phyloP scores from a whole-genome alignment of 768 basidiomycete species.

The Suillus spraguei region DNA sequence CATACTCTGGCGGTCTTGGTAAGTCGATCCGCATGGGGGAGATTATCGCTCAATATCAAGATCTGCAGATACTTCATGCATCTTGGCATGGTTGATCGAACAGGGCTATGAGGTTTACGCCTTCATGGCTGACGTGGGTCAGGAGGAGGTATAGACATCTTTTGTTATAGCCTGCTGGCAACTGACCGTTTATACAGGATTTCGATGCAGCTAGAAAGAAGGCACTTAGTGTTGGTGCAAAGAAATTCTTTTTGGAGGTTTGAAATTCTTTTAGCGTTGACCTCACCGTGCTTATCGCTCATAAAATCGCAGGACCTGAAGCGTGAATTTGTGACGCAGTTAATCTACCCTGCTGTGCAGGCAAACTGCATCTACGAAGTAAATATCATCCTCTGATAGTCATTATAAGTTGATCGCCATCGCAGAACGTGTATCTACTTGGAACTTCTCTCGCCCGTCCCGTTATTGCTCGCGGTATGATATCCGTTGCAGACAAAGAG shows the following conservation, averaged over 20 bases:
- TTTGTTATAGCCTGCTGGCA: neutral
- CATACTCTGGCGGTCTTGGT: slow-evolving; percentile 99
- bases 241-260: slow-evolving; percentile 92
- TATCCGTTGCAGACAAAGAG: slow-evolving; percentile 85
- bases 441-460: slow-evolving; percentile 98
- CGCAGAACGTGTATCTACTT: slow-evolving; percentile 93
- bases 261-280: neutral
- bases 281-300: neutral
- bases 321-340: slow-evolving; percentile 91
- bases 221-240: slow-evolving; percentile 90
- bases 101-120: slow-evolving; percentile 96
- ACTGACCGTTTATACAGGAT: slow-evolving; percentile 55
- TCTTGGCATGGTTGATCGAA: slow-evolving; percentile 98
- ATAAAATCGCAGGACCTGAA: slow-evolving; percentile 73
- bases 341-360: slow-evolving; percentile 98
- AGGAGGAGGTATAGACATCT: slow-evolving; percentile 67
- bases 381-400: slow-evolving; percentile 14
- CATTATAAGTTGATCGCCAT: neutral
- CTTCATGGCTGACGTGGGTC: slow-evolving; percentile 96
- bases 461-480: slow-evolving; percentile 99
- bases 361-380: slow-evolving; percentile 99
- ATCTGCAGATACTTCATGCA: slow-evolving; percentile 91
- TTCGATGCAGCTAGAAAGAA: slow-evolving; percentile 91
- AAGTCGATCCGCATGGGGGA: slow-evolving; percentile 32
- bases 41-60: slow-evolving; percentile 1